A percentile compares a stretch with the other conserved stretches of the same genome.
phyloP scores from a whole-genome alignment of 768 basidiomycete genomes.

The Phaffia australis region DNA sequence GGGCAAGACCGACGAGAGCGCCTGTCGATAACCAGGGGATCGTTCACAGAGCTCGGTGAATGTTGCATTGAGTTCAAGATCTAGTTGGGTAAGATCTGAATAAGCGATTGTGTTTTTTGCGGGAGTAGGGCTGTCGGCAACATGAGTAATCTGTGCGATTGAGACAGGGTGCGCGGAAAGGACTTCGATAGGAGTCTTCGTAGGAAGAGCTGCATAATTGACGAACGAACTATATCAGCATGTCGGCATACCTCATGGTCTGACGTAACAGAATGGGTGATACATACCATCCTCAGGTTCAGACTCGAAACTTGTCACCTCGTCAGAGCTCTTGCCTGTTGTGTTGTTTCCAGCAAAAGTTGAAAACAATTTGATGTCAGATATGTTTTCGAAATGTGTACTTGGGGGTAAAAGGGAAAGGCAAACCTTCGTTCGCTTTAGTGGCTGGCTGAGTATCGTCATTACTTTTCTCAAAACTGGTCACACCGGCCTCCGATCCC shows the following conservation, averaged over 20 bases:
- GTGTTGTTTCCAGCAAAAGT: not conserved
- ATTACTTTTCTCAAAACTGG: constrained; percentile 33
- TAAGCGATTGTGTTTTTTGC: not conserved
- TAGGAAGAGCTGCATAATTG: constrained; percentile 33
- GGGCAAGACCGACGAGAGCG: not conserved
- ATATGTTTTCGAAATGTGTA: not conserved
- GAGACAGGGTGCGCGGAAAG: constrained; percentile 71
- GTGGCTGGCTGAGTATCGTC: constrained; percentile 6
- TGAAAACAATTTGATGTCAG: constrained; percentile 3
- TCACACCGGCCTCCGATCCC: constrained; percentile 32
- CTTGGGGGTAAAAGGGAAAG: no score
- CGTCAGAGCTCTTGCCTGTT: no score
- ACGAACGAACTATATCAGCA: not conserved
- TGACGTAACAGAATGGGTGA: no score
- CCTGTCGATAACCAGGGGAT: not conserved
- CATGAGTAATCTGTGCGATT: constrained; percentile 80
- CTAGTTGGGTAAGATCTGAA: not conserved
- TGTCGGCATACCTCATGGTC: no score
- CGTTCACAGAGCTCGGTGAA: constrained; percentile 56
- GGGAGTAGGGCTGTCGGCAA: constrained; percentile 63
- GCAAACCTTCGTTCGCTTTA: constrained; percentile 35
- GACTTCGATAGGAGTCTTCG: constrained; percentile 47
- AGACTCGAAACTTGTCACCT: constrained; percentile 3
- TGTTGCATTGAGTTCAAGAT: constrained; percentile 12
- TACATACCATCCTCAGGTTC: not conserved